Conservation (phyloP, 202 grass and related monocot species). For the Panicum virgatum region DNA sequence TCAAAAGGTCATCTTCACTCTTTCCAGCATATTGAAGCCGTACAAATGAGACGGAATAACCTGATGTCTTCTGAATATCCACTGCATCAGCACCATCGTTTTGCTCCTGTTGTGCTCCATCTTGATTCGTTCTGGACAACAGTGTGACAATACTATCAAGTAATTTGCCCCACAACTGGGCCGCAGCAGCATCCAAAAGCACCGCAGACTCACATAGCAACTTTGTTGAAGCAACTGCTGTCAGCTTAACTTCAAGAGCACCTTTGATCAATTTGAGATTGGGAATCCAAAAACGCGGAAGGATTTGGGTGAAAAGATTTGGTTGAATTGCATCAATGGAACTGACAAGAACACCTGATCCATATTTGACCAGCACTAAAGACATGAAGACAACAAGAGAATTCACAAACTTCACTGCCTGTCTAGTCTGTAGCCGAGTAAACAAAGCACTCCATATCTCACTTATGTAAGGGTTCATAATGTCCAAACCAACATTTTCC, state of each 20-base stretch:
- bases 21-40: conserved; percentile 90
- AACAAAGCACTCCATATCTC: conserved; percentile 88
- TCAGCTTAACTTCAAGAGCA: conserved; percentile 77
- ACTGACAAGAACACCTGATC: conserved; percentile 66
- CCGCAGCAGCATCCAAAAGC: conserved; percentile 64
- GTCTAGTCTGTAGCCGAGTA: conserved; percentile 63
- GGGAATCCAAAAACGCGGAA: conserved; percentile 88
- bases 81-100: conserved; percentile 53
- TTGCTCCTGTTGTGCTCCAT: conserved; percentile 57
- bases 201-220: conserved; percentile 78
- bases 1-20: conserved; percentile 90
- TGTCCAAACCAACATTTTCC: conserved; percentile 83
- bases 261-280: conserved; percentile 88
- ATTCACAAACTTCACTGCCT: conserved; percentile 87
- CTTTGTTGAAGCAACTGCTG: conserved; percentile 83
- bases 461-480: conserved; percentile 68
- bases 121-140: conserved; percentile 74
- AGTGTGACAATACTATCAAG: conserved; percentile 71
- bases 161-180: conserved; percentile 86
- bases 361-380: conserved; percentile 80
- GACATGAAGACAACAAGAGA: conserved; percentile 88
- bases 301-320: conserved; percentile 65
- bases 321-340: conserved; percentile 77
- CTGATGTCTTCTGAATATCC: conserved; percentile 67
- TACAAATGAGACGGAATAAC: conserved; percentile 86